Percentiles rank a stretch among this genome's conserved stretches.
Evolutionary conservation across 352 stramenopile genomes (phyloP).

Genomic region (Phytophthora citricola): DNA sequence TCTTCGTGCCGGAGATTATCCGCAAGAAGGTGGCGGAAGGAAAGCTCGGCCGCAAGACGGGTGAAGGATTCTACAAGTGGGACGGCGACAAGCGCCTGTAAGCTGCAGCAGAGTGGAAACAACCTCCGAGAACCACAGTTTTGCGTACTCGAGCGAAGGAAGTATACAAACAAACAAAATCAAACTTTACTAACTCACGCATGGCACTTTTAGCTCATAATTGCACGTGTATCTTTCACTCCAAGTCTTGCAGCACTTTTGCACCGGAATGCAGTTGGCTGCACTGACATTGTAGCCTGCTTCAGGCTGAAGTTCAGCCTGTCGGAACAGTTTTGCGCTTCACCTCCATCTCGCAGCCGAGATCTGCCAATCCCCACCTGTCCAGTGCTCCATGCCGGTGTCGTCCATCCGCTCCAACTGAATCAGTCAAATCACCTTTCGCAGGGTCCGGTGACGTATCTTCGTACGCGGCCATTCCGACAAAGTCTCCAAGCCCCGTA

Average conservation of each 20-base stretch:
- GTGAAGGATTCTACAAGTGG: slow-evolving; percentile 97
- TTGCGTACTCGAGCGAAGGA: background rate
- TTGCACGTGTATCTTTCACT: too few relatives aligned
- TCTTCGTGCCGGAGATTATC: slow-evolving; percentile 95
- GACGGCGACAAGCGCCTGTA: slow-evolving; percentile 84
- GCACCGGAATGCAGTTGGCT: background rate
- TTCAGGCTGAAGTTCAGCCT: background rate
- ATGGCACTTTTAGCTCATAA: too few relatives aligned
- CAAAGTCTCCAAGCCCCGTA: slow-evolving; percentile 10
- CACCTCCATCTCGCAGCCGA: background rate
- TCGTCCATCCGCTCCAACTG: slow-evolving; percentile 9
- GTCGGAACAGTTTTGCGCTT: background rate
- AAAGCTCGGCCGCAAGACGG: slow-evolving; percentile 96
- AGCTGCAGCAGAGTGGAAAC: slow-evolving; percentile 10
- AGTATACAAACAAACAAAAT: background rate
- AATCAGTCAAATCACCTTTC: slow-evolving; percentile 26
- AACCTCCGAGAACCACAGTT: background rate
- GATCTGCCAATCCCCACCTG: slow-evolving; percentile 13
- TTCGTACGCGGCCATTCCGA: slow-evolving; percentile 23
- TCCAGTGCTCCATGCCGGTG: background rate
- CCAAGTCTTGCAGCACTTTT: too few relatives aligned
- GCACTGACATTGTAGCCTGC: background rate
- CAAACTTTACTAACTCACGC: too few relatives aligned
- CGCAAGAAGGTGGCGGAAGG: slow-evolving; percentile 92
- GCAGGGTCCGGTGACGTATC: slow-evolving; percentile 21